A percentile compares a stretch with the other conserved stretches of the same genome.
phyloP scores from a whole-genome alignment of 1,139 yeast genomes.

The Diutina pseudorugosa region DNA sequence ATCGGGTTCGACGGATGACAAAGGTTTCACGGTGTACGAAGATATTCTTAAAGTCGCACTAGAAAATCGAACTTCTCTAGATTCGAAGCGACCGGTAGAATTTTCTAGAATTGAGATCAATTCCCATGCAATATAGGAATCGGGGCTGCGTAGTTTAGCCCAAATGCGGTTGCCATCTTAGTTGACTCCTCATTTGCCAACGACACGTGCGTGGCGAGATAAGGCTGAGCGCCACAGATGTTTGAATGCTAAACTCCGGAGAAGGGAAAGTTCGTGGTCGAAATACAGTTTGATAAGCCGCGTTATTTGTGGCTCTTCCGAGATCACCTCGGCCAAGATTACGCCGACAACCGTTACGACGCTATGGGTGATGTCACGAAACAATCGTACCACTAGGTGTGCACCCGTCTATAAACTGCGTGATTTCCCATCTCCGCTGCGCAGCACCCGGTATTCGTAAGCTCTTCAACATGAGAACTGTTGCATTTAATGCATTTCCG shows the following conservation, averaged over 20 bases:
- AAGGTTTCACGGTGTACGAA: not conserved
- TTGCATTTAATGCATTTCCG: not conserved
- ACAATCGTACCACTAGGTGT: too few species aligned
- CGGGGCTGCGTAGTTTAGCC: not conserved
- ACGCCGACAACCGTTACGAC: too few species aligned
- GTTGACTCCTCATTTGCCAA: not conserved
- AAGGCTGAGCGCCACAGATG: not conserved
- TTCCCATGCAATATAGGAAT: not conserved
- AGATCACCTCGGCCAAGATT: too few species aligned
- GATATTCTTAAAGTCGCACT: not conserved
- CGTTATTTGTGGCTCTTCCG: not conserved
- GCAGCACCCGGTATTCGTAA: not conserved
- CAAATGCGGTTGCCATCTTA: not conserved
- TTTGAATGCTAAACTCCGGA: too few species aligned
- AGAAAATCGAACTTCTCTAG: not conserved
- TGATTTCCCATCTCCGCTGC: not conserved
- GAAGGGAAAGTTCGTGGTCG: too few species aligned
- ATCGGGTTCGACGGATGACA: not conserved
- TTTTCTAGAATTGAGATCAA: not conserved
- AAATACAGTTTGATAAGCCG: too few species aligned
- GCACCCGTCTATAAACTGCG: too few species aligned
- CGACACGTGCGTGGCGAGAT: not conserved
- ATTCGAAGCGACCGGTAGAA: not conserved
- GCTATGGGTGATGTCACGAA: too few species aligned
- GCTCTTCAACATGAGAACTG: not conserved